Evolutionary conservation across 108 stramenopile species (phyloP), one percentile per base, ranked within the genome.

Genomic region (Aureococcus anophagefferens): DNA sequence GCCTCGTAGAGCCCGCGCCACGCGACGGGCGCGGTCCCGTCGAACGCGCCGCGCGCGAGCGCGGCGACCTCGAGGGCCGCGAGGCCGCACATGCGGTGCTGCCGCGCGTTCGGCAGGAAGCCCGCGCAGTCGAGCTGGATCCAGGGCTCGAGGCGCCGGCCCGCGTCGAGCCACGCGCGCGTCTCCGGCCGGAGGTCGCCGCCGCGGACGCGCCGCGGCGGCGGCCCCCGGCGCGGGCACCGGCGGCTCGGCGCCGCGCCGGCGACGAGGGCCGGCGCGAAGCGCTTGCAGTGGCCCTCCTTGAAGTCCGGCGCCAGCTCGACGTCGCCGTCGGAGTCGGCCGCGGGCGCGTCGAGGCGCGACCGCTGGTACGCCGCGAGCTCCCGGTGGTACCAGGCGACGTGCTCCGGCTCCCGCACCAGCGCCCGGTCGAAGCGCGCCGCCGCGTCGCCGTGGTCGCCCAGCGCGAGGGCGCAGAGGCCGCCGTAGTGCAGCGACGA

Each of bases 71-170:
- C 70, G 21, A 80, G 46, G 59, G 68, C 70, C 17, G 75, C 75
- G 15, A 80, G 31, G 34, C 77, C 79, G 37, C 71, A 78, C 75
- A 78, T 78, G 46, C 74, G 74, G 74, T 80, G 79, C 62, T 80
- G 79, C 21, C 79, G 69, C 30, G 30, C 32, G 37, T 80, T 78
- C 7, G 71, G 31, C 28, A 80, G 68, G 68, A 80, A 80, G 11
- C 79, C 77, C 15, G 70, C 62, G 37, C 75, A 78, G 30, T 35
- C 35, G 16, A 80, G 75, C 74, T 35, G 77, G 74, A 67, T 69
- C 68, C 30, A 75, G 16, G 4, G 69, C 33, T 30, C 73, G 25
- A 25, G 45, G 70, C n/a, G 33, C 51, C 0, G 36, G 40, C 35
- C 74, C 72, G n/a, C 66, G 70, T 16, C 31, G 68, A 33, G 31